A percentile compares a stretch with the other conserved stretches of the same genome.
Conservation (phyloP, 345 rosid genomes). For the Microcos paniculata region DNA sequence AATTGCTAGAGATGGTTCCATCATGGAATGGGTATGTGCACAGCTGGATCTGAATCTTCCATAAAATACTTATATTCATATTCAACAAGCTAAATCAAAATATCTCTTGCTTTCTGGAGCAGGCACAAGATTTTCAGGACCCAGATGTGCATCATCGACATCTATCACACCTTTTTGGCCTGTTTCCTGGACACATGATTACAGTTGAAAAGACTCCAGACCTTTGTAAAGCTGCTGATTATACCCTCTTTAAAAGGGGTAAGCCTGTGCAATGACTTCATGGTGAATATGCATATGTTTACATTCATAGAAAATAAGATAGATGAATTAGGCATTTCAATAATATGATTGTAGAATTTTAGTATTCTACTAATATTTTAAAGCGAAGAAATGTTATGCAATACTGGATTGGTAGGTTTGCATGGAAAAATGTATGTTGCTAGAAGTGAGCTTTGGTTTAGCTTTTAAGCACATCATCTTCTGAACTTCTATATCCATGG, state of each 20-base stretch:
- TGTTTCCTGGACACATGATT: conserved; percentile 87
- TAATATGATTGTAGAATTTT: not conserved
- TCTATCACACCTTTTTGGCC: conserved; percentile 91
- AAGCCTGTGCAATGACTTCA: not conserved
- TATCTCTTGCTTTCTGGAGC: not conserved
- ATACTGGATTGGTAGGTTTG: not conserved
- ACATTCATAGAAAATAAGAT: not conserved
- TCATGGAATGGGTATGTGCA: conserved; percentile 83
- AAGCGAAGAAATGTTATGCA: not conserved
- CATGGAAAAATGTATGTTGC: not conserved
- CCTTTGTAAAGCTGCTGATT: conserved; percentile 71
- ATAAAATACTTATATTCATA: not conserved
- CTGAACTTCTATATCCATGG: not conserved
- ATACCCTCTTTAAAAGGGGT: conserved; percentile 83
- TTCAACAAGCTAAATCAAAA: not conserved
- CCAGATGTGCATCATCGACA: conserved; percentile 83
- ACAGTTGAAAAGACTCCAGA: conserved; percentile 67
- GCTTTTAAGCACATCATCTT: not conserved
- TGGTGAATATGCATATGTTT: not conserved
- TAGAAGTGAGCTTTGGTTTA: not conserved
- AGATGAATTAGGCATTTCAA: not conserved
- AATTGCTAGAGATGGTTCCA: conserved; percentile 75
- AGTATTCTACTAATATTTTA: not conserved
- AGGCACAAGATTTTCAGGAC: conserved; percentile 84
- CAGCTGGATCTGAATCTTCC: not conserved